Base-by-base conservation (phyloP, 2,329 filamentous ascomycete genomes). In the Fusarium nodosum region DNA sequence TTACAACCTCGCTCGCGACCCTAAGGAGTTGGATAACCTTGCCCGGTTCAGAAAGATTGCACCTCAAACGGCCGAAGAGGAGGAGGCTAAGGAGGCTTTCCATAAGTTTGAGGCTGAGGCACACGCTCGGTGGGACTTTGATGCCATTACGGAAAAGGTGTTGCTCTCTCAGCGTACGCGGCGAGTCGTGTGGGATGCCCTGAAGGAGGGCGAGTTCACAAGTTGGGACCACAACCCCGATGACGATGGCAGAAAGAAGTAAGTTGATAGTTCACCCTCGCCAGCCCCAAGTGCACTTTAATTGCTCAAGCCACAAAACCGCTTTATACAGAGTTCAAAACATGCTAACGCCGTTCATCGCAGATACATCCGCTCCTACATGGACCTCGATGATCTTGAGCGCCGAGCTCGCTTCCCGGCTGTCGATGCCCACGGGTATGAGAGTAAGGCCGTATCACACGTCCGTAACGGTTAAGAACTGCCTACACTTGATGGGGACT, bases 171-270 rank as follows among this genome's bases (percentile, higher is more conserved):
- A 97, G 83, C 90, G 94, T 42, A 90, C 91, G 75, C 88, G 94
- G 16, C 87, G 91, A 52, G 81, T 97, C 11, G 91, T 93, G 28
- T 97, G 93, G 90, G 87, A 87, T 41, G 93, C 94, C 1, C 84
- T 97, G 68, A 92, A 89, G 77, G 81, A 90, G 78, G 94, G 94
- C 57, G 84, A 84, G 36, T 93, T 93, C 72, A 91, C 92, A 39
- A 87, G 89, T 77, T 97, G 94, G 94, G 94, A 97, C 79, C 92
- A 91, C 80, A 87, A 94, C 81, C 93, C 93, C 1, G 81, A 85
- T 5, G 89, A 92, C 70, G 88, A 93, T 74, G 91, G 90, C 28
- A 82, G 85, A 48, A 84, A 88, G 70, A 91, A 91, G 84, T 90
- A 82, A 80, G 85, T 81, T 26, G 22, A 50, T 22, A 42, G 34